These are phyloP conservation scores for Lichtheimia hyalospora DNA, from an alignment of 371 early-diverging fungal species.

Conservation along the genomic window DNA sequence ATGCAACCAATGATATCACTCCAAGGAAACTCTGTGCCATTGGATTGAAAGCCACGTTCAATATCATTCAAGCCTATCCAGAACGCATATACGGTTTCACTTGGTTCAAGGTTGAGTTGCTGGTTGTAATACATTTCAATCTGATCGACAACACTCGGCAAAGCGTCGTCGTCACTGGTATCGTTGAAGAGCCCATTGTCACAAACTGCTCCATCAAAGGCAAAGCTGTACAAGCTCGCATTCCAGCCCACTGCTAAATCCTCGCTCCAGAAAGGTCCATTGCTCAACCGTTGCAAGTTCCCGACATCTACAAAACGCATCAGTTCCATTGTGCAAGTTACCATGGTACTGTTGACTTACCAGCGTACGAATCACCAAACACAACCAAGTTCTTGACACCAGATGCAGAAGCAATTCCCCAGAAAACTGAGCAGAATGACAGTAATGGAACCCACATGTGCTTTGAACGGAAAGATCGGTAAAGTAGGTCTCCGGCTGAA, in stretches of 20 bases:
- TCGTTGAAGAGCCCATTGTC: constrained; percentile 22
- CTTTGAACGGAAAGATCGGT: too few relatives aligned
- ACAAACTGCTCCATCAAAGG: constrained; percentile 44
- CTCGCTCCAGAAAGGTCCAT: constrained; percentile 53
- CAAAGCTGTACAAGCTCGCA: constrained; percentile 41
- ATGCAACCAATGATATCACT: constrained; percentile 31
- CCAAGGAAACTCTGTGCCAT: neutral
- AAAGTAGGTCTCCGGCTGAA: neutral
- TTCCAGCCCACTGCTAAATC: constrained; percentile 46
- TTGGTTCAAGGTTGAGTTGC: constrained; percentile 26
- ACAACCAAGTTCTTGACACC: constrained; percentile 39
- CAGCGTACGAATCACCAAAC: constrained; percentile 51
- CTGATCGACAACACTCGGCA: constrained; percentile 45
- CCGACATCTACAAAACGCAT: constrained; percentile 27
- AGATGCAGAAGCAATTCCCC: constrained; percentile 1
- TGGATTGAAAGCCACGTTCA: constrained; percentile 14
- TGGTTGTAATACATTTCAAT: constrained; percentile 44
- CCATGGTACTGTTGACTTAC: constrained; percentile 1
- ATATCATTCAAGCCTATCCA: constrained; percentile 49
- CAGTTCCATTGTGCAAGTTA: neutral
- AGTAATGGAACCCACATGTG: too few relatives aligned
- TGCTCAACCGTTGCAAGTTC: constrained; percentile 34
- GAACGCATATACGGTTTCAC: constrained; percentile 36
- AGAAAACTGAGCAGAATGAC: neutral
- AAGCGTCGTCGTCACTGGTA: constrained; percentile 3